Base-by-base conservation (phyloP, 169 alveolate species). In the Fabrea salina region DNA sequence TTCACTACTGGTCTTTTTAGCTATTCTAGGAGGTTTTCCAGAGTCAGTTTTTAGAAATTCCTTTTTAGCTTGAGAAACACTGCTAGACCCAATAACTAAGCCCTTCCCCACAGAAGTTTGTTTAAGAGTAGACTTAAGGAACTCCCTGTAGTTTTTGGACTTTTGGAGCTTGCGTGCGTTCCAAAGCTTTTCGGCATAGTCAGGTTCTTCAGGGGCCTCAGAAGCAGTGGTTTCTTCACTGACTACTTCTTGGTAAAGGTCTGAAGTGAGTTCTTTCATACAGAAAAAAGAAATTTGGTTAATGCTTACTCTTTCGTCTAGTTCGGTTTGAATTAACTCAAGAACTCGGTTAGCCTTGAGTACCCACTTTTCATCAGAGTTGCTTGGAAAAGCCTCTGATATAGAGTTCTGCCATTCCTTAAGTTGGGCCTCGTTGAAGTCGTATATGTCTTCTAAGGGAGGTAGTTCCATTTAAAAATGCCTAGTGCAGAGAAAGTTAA, bases 361-460 rank as follows among this genome's bases (percentile, higher is more conserved):
- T 68, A 13, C 25, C 4, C 32, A 43, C 33, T 68, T 68, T 30
- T 68, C 57, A 44, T 19, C 7, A 68, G 25, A 0, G 1, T n/a
- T 0, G n/a, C 50, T 25, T 68, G n/a, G 32, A 8, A 68, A 44
- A n/a, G 37, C 25, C 13, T 37, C 11, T 3, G 57, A 19, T 8
- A 68, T 68, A 19, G 16, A 19, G 1, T 16, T 11, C 19, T 43
- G 64, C 27, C 44, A 44, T n/a, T 11, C 1, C 6, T 43, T 8
- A 16, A 68, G 78, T 1, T 68, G 64, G 16, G 25, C 22, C 67
- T 68, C 78, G 32, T 68, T 47, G 30, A 68, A 68, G 30, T 68
- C 78, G 30, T 68, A 68, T n/a, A 68, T 68, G 19, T 68, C 78
- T 68, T 68, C 78, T 11, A 19, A 68, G 13, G 64, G 44, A n/a